These are phyloP conservation scores for Candida sanyaensis DNA, from an alignment of 1,139 yeast genomes.

Conservation along the genomic window DNA sequence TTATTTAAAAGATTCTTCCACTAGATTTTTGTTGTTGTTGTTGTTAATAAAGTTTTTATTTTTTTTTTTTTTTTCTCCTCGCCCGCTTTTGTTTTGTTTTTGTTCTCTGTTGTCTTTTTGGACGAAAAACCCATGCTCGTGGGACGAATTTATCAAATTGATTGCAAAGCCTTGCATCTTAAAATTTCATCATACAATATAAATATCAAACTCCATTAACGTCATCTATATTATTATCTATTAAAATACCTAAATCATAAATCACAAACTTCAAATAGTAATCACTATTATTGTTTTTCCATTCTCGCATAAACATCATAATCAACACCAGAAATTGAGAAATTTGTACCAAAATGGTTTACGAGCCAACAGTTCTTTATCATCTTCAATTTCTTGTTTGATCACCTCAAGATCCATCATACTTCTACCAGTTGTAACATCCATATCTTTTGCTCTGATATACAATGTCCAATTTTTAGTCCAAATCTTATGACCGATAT, in stretches of 20 bases:
- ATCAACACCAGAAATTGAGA: slow-evolving; percentile 25
- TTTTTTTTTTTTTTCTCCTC: background rate
- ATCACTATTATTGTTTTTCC: too few species aligned
- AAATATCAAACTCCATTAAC: background rate
- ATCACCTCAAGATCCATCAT: slow-evolving; percentile 27
- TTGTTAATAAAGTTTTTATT: background rate
- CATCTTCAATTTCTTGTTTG: slow-evolving; percentile 22
- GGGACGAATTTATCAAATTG: too few species aligned
- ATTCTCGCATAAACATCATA: too few species aligned
- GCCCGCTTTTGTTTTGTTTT: background rate
- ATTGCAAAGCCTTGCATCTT: too few species aligned
- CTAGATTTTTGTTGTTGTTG: too few species aligned
- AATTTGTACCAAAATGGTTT: slow-evolving; percentile 19
- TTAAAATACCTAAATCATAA: background rate
- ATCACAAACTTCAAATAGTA: too few species aligned
- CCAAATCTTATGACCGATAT: slow-evolving; percentile 28
- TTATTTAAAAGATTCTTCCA: too few species aligned
- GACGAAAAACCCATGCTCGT: too few species aligned
- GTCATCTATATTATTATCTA: background rate
- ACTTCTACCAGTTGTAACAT: slow-evolving; percentile 34
- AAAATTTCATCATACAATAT: too few species aligned
- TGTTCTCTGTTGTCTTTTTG: background rate
- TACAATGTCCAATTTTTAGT: slow-evolving; percentile 27
- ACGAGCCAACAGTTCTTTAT: slow-evolving; percentile 11
- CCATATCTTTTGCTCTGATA: slow-evolving; percentile 27